These are phyloP conservation scores for Lodderomyces beijingensis DNA, from an alignment of 1,139 yeast species.

Conservation along the genomic window DNA sequence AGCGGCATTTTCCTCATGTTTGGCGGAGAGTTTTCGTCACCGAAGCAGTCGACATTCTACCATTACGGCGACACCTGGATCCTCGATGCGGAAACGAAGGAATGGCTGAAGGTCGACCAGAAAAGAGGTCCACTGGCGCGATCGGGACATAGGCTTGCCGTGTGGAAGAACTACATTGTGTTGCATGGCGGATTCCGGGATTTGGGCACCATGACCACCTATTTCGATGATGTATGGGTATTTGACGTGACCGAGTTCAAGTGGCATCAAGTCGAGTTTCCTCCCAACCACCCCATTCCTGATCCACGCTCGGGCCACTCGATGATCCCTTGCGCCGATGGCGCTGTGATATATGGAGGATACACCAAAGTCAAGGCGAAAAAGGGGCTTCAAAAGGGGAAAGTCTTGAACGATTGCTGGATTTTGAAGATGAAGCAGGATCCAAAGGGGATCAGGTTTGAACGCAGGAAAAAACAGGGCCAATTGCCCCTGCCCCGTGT, in stretches of 20 bases:
- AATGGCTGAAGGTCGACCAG: slow-evolving; percentile 83
- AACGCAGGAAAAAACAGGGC: slow-evolving; percentile 84
- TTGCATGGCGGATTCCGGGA: slow-evolving; percentile 94
- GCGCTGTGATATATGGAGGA: slow-evolving; percentile 89
- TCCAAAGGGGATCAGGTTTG: slow-evolving; percentile 77
- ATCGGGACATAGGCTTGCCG: slow-evolving; percentile 87
- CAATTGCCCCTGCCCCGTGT: slow-evolving; percentile 88
- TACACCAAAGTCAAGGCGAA: slow-evolving; percentile 90
- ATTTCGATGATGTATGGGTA: slow-evolving; percentile 83
- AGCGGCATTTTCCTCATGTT: slow-evolving; percentile 80
- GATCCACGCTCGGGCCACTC: slow-evolving; percentile 96
- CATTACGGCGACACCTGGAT: slow-evolving; percentile 98
- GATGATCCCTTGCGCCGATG: slow-evolving; percentile 74
- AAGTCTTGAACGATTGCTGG: slow-evolving; percentile 89
- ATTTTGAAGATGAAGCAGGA: slow-evolving; percentile 81
- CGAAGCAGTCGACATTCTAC: slow-evolving; percentile 92
- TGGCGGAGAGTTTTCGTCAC: slow-evolving; percentile 97
- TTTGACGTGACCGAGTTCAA: slow-evolving; percentile 86
- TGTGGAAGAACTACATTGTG: slow-evolving; percentile 86
- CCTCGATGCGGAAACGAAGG: slow-evolving; percentile 75
- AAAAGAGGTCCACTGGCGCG: slow-evolving; percentile 74
- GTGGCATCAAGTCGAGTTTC: slow-evolving; percentile 88
- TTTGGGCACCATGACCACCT: slow-evolving; percentile 77
- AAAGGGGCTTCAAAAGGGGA: slow-evolving; percentile 87
- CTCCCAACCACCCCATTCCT: slow-evolving; percentile 74